phyloP scores from a whole-genome alignment of 2,329 filamentous ascomycete species.

The Cryphonectria nitschkei region DNA sequence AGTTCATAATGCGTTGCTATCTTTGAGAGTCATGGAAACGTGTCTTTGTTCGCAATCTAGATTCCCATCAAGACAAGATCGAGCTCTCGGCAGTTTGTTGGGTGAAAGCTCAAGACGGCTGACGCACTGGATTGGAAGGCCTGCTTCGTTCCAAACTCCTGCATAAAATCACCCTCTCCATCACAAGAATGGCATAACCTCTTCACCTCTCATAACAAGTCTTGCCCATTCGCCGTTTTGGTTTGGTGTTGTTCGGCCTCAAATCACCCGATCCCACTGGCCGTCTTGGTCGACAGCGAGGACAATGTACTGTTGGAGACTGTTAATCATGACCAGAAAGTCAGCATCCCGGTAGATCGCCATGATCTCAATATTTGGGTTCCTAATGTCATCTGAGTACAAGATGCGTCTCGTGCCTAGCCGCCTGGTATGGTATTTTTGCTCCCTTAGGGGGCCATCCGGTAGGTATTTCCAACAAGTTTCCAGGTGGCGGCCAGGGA shows the following conservation, averaged over 20 bases:
- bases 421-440: no score
- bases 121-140: background rate
- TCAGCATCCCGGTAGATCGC: slow-evolving; percentile 15
- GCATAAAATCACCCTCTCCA: no score
- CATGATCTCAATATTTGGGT: no score
- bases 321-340: slow-evolving; percentile 11
- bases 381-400: no score
- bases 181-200: no score
- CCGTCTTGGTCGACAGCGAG: slow-evolving; percentile 17
- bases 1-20: background rate
- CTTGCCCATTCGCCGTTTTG: background rate
- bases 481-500: background rate
- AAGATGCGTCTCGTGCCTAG: no score
- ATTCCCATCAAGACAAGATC: background rate
- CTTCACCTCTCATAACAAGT: background rate
- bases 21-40: background rate
- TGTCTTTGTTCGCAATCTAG: background rate
- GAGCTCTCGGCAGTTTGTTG: background rate
- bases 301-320: background rate
- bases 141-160: background rate
- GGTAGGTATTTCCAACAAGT: background rate
- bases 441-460: no score
- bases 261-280: background rate
- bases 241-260: background rate
- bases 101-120: background rate